Conservation (phyloP, 768 basidiomycete genomes). For the Austroboletus eburneus region DNA sequence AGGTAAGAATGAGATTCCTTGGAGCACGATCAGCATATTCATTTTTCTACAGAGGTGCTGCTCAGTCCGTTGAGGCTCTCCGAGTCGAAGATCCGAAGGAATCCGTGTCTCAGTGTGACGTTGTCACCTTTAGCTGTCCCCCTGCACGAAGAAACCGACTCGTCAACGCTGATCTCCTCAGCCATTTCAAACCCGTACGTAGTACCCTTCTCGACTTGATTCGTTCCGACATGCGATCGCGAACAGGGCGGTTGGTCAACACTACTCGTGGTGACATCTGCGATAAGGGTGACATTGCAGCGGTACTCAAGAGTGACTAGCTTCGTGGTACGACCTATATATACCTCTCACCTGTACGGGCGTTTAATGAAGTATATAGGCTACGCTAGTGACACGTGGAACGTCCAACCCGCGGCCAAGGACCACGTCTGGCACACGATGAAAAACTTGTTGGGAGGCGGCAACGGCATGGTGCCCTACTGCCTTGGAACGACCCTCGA, state of each 20-base stretch:
- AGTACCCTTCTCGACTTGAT: no score
- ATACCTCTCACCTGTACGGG: not conserved
- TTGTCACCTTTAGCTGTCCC: conserved; percentile 85
- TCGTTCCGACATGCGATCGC: no score
- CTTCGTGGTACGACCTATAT: conserved; percentile 47
- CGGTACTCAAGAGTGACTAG: conserved; percentile 72
- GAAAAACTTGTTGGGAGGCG: conserved; percentile 77
- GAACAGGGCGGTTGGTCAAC: conserved; percentile 90
- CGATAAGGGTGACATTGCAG: conserved; percentile 76
- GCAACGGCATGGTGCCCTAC: conserved; percentile 88
- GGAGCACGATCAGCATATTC: no score
- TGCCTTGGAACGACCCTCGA: conserved; percentile 89
- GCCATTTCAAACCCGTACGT: conserved; percentile 92
- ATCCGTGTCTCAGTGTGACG: conserved; percentile 59
- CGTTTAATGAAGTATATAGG: no score
- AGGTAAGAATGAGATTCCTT: conserved; percentile 30
- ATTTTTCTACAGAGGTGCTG: conserved; percentile 47
- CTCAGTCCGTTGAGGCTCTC: conserved; percentile 61
- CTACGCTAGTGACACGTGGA: conserved; percentile 68
- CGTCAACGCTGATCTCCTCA: conserved; percentile 75
- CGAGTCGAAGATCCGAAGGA: conserved; percentile 76
- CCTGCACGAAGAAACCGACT: conserved; percentile 82
- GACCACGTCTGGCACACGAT: conserved; percentile 84
- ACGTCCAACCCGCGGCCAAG: conserved; percentile 80
- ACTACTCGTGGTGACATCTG: conserved; percentile 92